Conservation (phyloP, 140 eudicot species). For the Erigeron philadelphicus region DNA sequence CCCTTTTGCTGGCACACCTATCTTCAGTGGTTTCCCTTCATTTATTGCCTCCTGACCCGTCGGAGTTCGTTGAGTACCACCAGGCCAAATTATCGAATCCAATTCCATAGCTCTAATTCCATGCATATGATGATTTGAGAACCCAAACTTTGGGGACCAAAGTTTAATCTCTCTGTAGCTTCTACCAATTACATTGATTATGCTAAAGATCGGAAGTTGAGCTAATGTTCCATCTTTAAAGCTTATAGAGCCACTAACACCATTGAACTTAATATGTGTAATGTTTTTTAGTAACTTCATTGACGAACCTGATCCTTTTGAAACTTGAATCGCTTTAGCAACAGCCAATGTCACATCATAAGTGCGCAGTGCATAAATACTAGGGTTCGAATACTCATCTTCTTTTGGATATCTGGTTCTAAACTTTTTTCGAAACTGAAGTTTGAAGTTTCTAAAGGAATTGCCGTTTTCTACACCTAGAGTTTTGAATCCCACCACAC, state of each 20-base stretch:
- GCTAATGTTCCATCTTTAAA: conserved; percentile 40
- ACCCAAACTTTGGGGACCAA: conserved; percentile 58
- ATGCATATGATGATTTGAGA: conserved; percentile 11
- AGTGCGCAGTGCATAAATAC: conserved; percentile 42
- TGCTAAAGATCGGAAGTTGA: conserved; percentile 34
- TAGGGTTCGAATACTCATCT: conserved; percentile 43
- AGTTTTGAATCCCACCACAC: conserved; percentile 53
- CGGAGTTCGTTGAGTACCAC: conserved; percentile 41
- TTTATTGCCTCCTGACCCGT: conserved; percentile 29
- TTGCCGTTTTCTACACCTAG: conserved; percentile 21
- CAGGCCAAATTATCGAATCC: conserved; percentile 53
- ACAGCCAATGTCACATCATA: conserved; percentile 47
- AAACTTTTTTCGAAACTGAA: conserved; percentile 38
- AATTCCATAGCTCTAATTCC: conserved; percentile 23
- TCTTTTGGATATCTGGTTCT: conserved; percentile 41
- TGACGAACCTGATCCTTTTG: conserved; percentile 26
- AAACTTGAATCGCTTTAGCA: conserved; percentile 35
- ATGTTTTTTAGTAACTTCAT: conserved; percentile 10
- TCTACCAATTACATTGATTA: conserved; percentile 56
- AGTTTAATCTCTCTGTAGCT: conserved; percentile 46
- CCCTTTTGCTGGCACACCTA: conserved; percentile 63
- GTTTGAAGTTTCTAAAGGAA: conserved; percentile 33
- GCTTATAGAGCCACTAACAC: conserved; percentile 46
- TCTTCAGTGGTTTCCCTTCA: conserved; percentile 39
- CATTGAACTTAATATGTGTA: conserved; percentile 28